Evolutionary conservation across 2,329 filamentous ascomycete species (phyloP).

Genomic region (Pezicula radicicola): DNA sequence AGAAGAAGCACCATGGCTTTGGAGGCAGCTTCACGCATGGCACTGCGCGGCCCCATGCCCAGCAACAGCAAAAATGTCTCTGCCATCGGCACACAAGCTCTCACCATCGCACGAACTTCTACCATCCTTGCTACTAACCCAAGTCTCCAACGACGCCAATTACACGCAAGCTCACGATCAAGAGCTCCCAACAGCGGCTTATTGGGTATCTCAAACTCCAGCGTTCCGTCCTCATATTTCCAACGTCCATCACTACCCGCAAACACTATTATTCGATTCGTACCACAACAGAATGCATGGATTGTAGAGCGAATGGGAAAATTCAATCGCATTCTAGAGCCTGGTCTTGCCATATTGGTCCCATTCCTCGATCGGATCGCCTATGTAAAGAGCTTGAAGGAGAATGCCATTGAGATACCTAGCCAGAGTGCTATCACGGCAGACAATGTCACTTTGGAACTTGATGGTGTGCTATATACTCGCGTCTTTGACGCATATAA

Average conservation of each 20-base stretch:
- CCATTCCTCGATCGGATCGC: constrained; percentile 94
- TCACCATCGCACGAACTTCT: constrained; percentile 16
- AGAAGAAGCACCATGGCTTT: constrained; percentile 4
- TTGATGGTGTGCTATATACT: constrained; percentile 94
- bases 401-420: constrained; percentile 93
- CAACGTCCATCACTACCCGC: constrained; percentile 72
- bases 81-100: constrained; percentile 11
- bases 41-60: constrained; percentile 17
- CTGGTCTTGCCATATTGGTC: constrained; percentile 82
- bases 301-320: constrained; percentile 99
- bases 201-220: constrained; percentile 29
- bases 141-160: constrained; percentile 21
- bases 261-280: constrained; percentile 93
- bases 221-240: constrained; percentile 72
- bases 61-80: constrained; percentile 17
- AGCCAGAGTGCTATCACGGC: constrained; percentile 97
- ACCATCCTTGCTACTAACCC: constrained; percentile 12
- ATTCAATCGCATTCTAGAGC: constrained; percentile 89
- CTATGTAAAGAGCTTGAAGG: constrained; percentile 97
- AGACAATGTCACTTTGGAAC: constrained; percentile 94
- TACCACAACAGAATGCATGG: constrained; percentile 99
- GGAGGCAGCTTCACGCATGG: constrained; percentile 18
- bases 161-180: constrained; percentile 19
- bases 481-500: constrained; percentile 98
- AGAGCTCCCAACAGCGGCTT: constrained; percentile 24